phyloP scores from a whole-genome alignment of 768 basidiomycete genomes.

The Chiua virens region DNA sequence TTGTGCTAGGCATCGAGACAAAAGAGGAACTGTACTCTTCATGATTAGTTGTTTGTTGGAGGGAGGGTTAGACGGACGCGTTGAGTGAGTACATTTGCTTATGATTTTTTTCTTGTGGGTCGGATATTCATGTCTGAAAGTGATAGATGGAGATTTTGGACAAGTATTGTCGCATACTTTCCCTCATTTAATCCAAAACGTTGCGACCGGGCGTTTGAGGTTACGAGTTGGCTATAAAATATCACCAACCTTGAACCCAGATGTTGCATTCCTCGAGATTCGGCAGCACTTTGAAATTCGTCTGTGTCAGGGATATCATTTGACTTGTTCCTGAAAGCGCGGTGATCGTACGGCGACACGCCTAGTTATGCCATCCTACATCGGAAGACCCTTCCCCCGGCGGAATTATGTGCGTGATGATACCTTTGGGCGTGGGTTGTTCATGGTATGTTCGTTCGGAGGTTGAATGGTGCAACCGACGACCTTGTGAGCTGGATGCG shows the following conservation, averaged over 20 bases:
- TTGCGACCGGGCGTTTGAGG: slow-evolving; percentile 1
- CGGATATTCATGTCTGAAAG: slow-evolving; percentile 3
- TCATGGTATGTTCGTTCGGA: neutral
- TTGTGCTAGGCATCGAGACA: slow-evolving; percentile 50
- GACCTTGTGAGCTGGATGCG: too few relatives aligned
- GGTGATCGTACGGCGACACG: neutral
- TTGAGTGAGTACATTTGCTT: slow-evolving; percentile 14
- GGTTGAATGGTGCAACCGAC: too few relatives aligned
- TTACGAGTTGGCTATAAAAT: neutral
- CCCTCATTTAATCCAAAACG: slow-evolving; percentile 19
- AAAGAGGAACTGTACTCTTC: slow-evolving; percentile 64
- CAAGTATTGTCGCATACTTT: slow-evolving; percentile 18
- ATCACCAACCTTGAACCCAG: neutral
- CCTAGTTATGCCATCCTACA: neutral
- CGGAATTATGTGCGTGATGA: neutral
- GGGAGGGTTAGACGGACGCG: slow-evolving; percentile 9
- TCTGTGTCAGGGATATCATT: too few relatives aligned
- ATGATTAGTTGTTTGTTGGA: slow-evolving; percentile 25
- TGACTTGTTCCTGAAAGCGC: neutral
- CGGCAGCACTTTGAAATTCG: too few relatives aligned
- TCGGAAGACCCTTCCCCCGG: neutral
- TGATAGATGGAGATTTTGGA: slow-evolving; percentile 28
- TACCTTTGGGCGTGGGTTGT: neutral
- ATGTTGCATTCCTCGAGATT: too few relatives aligned
- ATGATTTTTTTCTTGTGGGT: neutral